Evolutionary conservation across 768 basidiomycete genomes (phyloP).

Genomic region (Termitomyces titanicus): DNA sequence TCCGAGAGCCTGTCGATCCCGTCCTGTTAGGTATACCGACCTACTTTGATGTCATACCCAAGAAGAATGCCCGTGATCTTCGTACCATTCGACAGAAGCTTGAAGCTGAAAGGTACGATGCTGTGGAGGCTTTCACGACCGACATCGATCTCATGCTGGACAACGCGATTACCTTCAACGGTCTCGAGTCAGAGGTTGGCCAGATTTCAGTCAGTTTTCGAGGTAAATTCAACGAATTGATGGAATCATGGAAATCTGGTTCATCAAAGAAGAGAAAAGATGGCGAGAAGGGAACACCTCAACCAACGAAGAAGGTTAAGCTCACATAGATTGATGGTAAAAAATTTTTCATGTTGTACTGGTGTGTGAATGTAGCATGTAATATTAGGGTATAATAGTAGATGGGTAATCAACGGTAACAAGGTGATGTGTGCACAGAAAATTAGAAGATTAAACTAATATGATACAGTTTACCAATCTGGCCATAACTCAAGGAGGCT

Average conservation of each 20-base stretch:
- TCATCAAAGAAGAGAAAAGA: conserved; percentile 73
- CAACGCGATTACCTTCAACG: conserved; percentile 91
- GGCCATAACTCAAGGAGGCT: conserved; percentile 57
- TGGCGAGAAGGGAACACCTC: conserved; percentile 57
- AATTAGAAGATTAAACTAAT: background rate
- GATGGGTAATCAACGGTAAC: conserved; percentile 15
- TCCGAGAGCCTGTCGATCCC: conserved; percentile 88
- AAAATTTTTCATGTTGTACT: conserved; percentile 8
- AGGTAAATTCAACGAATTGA: conserved; percentile 51
- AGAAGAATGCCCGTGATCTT: conserved; percentile 85
- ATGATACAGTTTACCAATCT: conserved; percentile 44
- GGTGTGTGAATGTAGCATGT: conserved; percentile 19
- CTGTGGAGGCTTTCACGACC: conserved; percentile 72
- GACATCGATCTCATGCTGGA: conserved; percentile 86
- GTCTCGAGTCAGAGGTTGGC: conserved; percentile 76
- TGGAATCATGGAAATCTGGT: conserved; percentile 45
- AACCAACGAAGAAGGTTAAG: conserved; percentile 68
- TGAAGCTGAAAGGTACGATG: conserved; percentile 79
- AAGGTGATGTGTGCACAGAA: background rate
- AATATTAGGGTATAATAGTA: conserved; percentile 24
- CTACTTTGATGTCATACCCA: conserved; percentile 83
- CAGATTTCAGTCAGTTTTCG: conserved; percentile 47
- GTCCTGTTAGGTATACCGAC: conserved; percentile 76
- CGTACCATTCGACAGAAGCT: conserved; percentile 77
- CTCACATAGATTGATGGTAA: conserved; percentile 37